Conservation (phyloP, 208 protist genomes). For the Acanthamoeba castellanii region DNA sequence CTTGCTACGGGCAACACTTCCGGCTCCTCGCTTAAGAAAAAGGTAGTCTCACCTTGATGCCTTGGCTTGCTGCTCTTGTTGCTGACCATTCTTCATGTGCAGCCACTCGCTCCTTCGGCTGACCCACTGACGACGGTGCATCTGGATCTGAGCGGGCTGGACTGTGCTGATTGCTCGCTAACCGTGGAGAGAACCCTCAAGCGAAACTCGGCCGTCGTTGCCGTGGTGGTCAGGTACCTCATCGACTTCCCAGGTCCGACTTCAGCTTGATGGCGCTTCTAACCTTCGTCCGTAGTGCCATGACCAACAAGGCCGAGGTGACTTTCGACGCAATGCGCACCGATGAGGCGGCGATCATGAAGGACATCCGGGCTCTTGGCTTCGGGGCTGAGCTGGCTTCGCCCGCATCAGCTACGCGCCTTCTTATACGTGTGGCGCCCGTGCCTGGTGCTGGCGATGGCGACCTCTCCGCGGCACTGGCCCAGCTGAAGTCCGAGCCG, state of each 20-base stretch:
- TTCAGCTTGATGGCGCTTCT: not conserved
- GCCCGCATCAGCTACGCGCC: conserved; percentile 22
- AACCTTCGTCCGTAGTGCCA: not conserved
- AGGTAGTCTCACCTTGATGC: not conserved
- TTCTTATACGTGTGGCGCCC: not conserved
- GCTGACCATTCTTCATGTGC: not conserved
- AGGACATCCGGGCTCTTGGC: conserved; percentile 24
- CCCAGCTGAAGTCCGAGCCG: not conserved
- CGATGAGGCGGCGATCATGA: conserved; percentile 19
- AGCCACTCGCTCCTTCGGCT: not conserved
- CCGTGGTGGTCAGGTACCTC: conserved; percentile 38
- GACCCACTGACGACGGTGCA: not conserved
- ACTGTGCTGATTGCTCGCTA: conserved; percentile 14
- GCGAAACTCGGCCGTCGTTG: not conserved
- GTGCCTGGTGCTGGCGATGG: not conserved
- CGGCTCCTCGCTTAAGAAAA: not conserved
- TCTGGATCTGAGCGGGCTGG: conserved; percentile 8
- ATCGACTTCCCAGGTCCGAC: not conserved
- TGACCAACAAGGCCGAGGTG: conserved; percentile 55
- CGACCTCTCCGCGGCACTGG: not conserved
- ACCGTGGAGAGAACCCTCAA: conserved; percentile 19
- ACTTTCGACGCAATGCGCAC: not conserved
- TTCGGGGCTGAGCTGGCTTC: conserved; percentile 15
- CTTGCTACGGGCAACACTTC: not conserved
- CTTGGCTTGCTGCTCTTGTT: not conserved